Base-by-base conservation (phyloP, 179 eudicot genomes). In the Dionaea muscipula region DNA sequence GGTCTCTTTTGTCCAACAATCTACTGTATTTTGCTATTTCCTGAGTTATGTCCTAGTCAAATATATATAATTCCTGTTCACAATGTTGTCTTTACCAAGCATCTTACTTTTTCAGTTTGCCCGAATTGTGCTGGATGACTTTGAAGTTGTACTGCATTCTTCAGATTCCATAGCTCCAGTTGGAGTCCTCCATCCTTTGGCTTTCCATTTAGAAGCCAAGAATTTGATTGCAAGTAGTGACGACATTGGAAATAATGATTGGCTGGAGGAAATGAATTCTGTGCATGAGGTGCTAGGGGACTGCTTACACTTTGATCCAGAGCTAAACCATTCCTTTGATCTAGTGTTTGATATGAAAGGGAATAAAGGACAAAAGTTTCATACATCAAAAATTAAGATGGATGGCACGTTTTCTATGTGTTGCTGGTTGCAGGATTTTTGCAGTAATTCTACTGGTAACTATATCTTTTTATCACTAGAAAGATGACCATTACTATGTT, bases 161-260 rank as follows among this genome's bases (percentile, higher is more conserved):
- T 62, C 95, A 58, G 84, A 84, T 79, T 73, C 82, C 69, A 91
- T 91, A 60, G 91, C 94, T 72, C 86, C 98, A 47, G 98, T 91
- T 58, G 98, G 96, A 49, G 78, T 87, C 59, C 94, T 91, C 70
- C 98, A 91, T 70, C 95, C 98, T 51, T 57, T 70, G 74, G 77
- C 77, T 55, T 91, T 80, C 73, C 98, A 84, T 76, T 64, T 84
- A 68, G 94, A 87, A 76, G 53, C 53, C 61, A 91, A 91, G 71
- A 56, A 45, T 26, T 64, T 47, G 39, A 62, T 65, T 39, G 47
- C 73, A 66, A 40, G 60, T 55, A 74, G 59, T 17, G 24, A 52
- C 45, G 64, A 56, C 50, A 14, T 45, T 40, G 52, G 35, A 48
- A 74, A 72, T 72, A 79, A 66, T 22, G 18, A 53, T 14, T 20